A percentile compares a stretch with the other conserved stretches of the same genome.
Evolutionary conservation across 306 rosid species (phyloP).

Genomic region (Dalbergia oliveri): DNA sequence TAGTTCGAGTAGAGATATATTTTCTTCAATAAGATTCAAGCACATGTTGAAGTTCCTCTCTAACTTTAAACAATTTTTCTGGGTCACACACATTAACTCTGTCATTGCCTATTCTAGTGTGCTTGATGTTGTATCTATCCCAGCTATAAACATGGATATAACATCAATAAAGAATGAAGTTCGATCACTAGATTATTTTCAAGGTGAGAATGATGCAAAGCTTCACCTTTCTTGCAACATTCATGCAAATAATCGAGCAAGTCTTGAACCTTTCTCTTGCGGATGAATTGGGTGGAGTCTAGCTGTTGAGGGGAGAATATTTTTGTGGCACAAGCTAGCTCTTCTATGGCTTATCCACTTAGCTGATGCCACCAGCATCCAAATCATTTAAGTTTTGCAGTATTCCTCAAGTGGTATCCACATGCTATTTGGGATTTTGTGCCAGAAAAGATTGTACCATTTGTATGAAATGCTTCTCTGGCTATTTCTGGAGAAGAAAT

Average conservation of each 20-base stretch:
- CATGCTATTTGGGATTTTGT: slow-evolving; percentile 8
- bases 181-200: too few relatives aligned
- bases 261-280: slow-evolving; percentile 19
- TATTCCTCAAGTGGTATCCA: slow-evolving; percentile 1
- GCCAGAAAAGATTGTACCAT: neutral
- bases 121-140: slow-evolving; percentile 46
- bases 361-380: neutral
- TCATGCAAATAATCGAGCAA: slow-evolving; percentile 15
- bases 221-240: slow-evolving; percentile 32
- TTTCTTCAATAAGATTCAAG: neutral
- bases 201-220: neutral
- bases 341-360: slow-evolving; percentile 40
- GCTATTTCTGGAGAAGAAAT: slow-evolving; percentile 44
- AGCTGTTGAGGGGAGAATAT: slow-evolving; percentile 37
- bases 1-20: too few relatives aligned
- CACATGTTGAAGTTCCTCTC: slow-evolving; percentile 20
- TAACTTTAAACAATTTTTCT: too few relatives aligned
- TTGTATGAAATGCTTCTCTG: slow-evolving; percentile 20
- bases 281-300: neutral
- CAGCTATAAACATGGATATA: slow-evolving; percentile 40
- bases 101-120: slow-evolving; percentile 44
- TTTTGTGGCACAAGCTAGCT: slow-evolving; percentile 23
- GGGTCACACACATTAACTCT: slow-evolving; percentile 23
- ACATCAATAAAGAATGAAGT: neutral
- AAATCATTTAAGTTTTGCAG: neutral